phyloP scores from a whole-genome alignment of 2,329 filamentous ascomycete species.

The Clarireedia homoeocarpa region DNA sequence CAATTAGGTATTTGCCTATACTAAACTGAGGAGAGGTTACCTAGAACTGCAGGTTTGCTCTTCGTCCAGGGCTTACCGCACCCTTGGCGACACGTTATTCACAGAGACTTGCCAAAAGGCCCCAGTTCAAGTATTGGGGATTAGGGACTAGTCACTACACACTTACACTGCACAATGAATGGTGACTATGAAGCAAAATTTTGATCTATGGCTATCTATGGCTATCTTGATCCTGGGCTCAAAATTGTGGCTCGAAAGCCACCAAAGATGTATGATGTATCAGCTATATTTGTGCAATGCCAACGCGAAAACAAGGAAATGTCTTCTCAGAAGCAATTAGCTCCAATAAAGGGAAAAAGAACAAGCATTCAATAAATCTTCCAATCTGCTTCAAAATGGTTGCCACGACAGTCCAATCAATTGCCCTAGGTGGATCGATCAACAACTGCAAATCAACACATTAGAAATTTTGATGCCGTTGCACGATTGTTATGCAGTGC shows the following conservation, averaged over 20 bases:
- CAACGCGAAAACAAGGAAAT: background rate
- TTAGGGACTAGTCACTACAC: too few species aligned
- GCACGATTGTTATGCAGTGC: background rate
- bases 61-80: too few species aligned
- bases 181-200: background rate
- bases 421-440: constrained; percentile 3
- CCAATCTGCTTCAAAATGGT: constrained; percentile 14
- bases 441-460: constrained; percentile 2
- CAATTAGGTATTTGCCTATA: too few species aligned
- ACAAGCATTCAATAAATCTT: constrained; percentile 11
- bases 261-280: constrained; percentile 1
- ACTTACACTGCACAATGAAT: too few species aligned
- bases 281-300: background rate
- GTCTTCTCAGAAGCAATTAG: background rate
- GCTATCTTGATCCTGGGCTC: background rate
- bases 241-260: constrained; percentile 10
- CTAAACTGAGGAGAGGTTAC: too few species aligned
- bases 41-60: too few species aligned
- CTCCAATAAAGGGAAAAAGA: background rate
- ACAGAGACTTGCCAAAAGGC: too few species aligned
- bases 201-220: background rate
- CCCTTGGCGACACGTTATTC: too few species aligned
- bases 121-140: too few species aligned
- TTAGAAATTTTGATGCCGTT: constrained; percentile 4
- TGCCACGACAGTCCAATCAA: constrained; percentile 9